Evolutionary conservation across 2,329 filamentous ascomycete species (phyloP), one percentile per base, ranked within the genome.

Genomic region (Trichoderma pleuroti): DNA sequence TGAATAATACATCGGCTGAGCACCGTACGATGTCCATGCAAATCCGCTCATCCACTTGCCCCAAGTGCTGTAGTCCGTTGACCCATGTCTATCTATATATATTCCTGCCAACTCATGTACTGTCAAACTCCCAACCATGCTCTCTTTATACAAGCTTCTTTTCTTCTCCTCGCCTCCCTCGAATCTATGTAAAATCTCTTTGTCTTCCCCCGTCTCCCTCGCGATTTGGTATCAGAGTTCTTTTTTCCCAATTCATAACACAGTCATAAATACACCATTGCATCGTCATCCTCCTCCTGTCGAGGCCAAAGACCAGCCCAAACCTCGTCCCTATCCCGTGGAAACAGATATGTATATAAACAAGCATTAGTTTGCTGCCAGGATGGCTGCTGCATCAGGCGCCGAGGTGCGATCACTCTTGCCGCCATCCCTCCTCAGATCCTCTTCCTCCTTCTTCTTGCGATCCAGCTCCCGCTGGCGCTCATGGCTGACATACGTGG

Each of bases 361-460:
- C 74, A 74, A 28, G 7, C 18, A 36, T 79, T 73, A 90, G 74
- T 86, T 89, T 21, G 88, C 87, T 24, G 87, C 83, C 71, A 90
- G 74, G 57, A 90, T 88, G 74, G 86, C 86, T 1, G 86, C 87
- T 8, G 86, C 87, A 59, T 88, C 86, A 3, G 86, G 82, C 18
- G 84, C 81, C 3, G 81, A 78, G 62, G 81, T 82, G 68, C 82
- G 81, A 68, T 88, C 84, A 68, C 81, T 80, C 75, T 81, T 83
- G 34, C 84, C 85, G 18, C 81, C 81, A 34, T 83, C 82, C 71
- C 77, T 81, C 74, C 78, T 82, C 56, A 80, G 74, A 68, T 82
- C 78, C 73, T 86, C 82, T 49, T 83, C 83, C 73, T 83, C 80
- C 66, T 80, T 81, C 70, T 79, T 81, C 74, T 80, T 80, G 72